phyloP scores from a whole-genome alignment of 2,329 filamentous ascomycete species.

The Alternaria novae-zelandiae region DNA sequence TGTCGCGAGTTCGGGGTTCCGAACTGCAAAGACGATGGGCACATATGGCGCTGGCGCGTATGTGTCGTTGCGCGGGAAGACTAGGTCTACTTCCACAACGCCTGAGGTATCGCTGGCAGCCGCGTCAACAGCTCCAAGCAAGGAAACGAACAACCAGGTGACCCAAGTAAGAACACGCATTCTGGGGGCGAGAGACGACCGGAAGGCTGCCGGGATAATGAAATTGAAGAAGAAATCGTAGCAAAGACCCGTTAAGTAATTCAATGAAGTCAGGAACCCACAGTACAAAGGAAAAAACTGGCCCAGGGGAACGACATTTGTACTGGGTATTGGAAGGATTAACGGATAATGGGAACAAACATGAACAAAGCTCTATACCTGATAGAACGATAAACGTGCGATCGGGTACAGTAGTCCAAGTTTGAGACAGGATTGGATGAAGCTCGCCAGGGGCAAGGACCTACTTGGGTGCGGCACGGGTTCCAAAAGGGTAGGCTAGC shows the following conservation, averaged over 20 bases:
- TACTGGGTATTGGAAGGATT: background rate
- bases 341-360: background rate
- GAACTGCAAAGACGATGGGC: background rate
- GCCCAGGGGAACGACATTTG: background rate
- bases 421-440: background rate
- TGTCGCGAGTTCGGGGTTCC: background rate
- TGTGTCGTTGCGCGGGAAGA: background rate
- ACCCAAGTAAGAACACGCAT: background rate
- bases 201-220: background rate
- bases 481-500: background rate
- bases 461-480: background rate
- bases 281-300: background rate
- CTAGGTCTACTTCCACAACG: background rate
- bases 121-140: background rate
- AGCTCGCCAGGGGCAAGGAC: background rate
- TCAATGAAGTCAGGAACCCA: background rate
- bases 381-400: background rate
- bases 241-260: too few relatives aligned
- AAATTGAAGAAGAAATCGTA: background rate
- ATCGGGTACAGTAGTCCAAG: background rate
- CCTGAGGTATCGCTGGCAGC: background rate
- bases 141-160: background rate
- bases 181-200: background rate
- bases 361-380: background rate
- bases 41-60: background rate